Base-by-base conservation (phyloP, 345 rosid species). In the Acer saccharum region DNA sequence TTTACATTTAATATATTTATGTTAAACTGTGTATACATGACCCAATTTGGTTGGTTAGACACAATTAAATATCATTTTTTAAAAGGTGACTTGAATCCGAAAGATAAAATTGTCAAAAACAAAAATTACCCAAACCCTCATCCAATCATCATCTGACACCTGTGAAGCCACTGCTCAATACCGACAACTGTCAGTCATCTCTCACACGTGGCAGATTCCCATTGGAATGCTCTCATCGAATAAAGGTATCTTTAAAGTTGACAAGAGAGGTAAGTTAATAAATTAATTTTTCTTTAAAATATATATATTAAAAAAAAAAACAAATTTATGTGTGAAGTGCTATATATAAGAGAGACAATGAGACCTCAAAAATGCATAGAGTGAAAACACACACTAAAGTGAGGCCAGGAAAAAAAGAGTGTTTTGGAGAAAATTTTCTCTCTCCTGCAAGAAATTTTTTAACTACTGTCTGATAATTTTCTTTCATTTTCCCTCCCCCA, bases 281-380 rank as follows among this genome's bases (percentile, higher is more conserved):
- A 66, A 11, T 27, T 18, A 43, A 8, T 35, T 55, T 29, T 29
- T 29, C 32, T 29, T 29, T 0, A 13, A 68, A 48, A 13, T 46
- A 48, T 46, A 46, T 55, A 65, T 55, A 10, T 63, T 64, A 65
- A 35, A n/a, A 11, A 18, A 57, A 25, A 11, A 48, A 48, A 50
- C 20, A 32, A 32, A 32, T 32, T 32, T 7, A 10, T 11, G 62
- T 55, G 62, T 3, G 52, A 60, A 25, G 69, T 60, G 69, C 39
- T 91, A 86, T 91, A 89, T 89, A 91, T 60, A 84, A 48, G 20
- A 50, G 73, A 69, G 81, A 65, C 73, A 48, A 68, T 81, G 72
- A 32, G 80, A 68, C n/a, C 63, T 46, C 16, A 10, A 58, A 62
- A 81, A 68, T 39, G 44, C 91, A 84, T n/a, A 73, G 84, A 87